Evolutionary conservation across 345 rosid species (phyloP).

Genomic region (Rhodamnia rubescens): DNA sequence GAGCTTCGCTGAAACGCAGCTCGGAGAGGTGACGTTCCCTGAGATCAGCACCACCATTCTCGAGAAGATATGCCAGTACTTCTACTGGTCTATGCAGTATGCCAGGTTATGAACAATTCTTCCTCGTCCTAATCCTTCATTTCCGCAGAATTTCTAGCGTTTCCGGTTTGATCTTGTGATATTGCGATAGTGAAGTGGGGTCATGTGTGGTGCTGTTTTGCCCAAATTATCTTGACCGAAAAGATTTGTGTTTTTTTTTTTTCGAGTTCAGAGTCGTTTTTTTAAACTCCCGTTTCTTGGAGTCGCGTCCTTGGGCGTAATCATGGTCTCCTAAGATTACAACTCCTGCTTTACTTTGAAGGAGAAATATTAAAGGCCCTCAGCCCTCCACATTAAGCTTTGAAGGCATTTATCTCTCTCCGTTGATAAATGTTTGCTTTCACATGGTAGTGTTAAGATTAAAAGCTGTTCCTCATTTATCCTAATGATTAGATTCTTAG

Average conservation of each 20-base stretch:
- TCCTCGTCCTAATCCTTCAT: neutral
- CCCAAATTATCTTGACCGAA: neutral
- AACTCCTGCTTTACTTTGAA: neutral
- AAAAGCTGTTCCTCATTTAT: neutral
- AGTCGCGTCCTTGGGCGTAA: neutral
- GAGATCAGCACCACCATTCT: conserved; percentile 72
- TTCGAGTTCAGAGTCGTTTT: neutral
- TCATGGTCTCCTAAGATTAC: neutral
- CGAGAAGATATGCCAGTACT: conserved; percentile 88
- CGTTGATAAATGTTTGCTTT: neutral
- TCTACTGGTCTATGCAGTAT: conserved; percentile 81
- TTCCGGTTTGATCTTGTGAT: neutral
- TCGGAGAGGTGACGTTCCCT: conserved; percentile 72
- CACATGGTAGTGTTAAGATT: neutral
- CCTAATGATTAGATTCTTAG: neutral
- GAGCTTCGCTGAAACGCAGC: conserved; percentile 62
- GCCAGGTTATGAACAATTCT: conserved; percentile 30
- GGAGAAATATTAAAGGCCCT: neutral
- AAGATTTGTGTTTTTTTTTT: neutral
- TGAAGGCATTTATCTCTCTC: neutral
- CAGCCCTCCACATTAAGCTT: neutral
- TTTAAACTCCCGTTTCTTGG: neutral
- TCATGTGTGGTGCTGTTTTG: neutral
- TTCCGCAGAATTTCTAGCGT: neutral
- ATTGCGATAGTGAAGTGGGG: neutral